Conservation (phyloP, 345 rosid species). For the Eucalyptus shirleyi region DNA sequence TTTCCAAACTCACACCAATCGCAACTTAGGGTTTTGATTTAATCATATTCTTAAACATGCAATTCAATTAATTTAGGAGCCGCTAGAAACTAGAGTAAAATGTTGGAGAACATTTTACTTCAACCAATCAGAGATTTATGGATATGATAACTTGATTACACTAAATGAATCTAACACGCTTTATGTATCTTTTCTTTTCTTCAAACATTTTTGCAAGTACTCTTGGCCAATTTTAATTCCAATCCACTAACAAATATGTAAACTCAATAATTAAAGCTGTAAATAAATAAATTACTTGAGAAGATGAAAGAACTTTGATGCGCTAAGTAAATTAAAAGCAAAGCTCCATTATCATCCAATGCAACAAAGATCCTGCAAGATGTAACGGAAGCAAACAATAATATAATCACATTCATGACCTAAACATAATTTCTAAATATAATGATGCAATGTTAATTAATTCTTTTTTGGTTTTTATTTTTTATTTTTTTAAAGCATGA, state of each 20-base stretch:
- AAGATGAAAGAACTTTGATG: not conserved
- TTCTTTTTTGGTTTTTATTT: no score
- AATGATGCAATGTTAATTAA: not conserved
- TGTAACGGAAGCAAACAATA: not conserved
- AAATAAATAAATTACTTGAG: not conserved
- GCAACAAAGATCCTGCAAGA: not conserved
- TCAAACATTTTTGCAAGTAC: not conserved
- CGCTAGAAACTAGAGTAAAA: not conserved
- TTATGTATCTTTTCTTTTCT: no score
- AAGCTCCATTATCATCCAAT: not conserved
- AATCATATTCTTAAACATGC: not conserved
- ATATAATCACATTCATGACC: not conserved
- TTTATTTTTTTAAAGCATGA: not conserved
- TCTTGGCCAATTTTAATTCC: not conserved
- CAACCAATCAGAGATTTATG: not conserved
- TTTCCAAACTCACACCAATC: not conserved
- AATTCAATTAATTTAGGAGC: not conserved
- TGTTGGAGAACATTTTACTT: not conserved
- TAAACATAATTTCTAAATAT: not conserved
- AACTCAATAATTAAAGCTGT: not conserved
- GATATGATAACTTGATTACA: not conserved
- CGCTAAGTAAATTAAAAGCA: not conserved
- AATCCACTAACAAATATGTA: no score
- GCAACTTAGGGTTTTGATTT: not conserved
- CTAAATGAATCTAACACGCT: no score